Evolutionary conservation across 163 green algal genomes (phyloP), one percentile per base, ranked within the genome.

Genomic region (Scenedesmus sp.): DNA sequence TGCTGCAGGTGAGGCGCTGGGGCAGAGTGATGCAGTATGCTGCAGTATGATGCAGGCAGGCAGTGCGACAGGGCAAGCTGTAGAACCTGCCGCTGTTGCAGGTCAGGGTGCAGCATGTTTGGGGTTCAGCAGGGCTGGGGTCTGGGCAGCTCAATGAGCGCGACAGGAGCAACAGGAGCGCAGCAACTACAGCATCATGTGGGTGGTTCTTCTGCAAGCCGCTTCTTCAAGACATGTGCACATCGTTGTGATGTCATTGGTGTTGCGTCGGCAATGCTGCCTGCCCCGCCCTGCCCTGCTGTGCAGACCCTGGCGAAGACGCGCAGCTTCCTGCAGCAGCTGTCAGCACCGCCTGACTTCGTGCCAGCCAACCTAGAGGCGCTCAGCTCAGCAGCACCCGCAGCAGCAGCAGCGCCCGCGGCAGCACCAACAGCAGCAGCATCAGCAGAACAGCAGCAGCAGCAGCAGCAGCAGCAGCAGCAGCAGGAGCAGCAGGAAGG

Each of bases 351-450:
- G 26, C 87, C 56, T 15, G 87, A 91, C 74, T 86, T 91, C 52
- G 57, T 91, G 76, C 87, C 87, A 23, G 26, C 64, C 54, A 8
- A 86, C 57, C 16, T 91, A 9, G 87, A 91, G 18, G 87, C 55
- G 3, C n/a, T 86, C 18, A 66, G 10, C n/a, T 54, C 83, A 57
- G 83, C 83, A 74, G 81, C 55, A 8, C 54, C 15, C 55, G 20
- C 64, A 82, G 52, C 85, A 90, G 66, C 46, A 84, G 62, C 66
- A 83, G 62, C 26, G 62, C n/a, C 57, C 16, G 34, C 15, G 59
- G 26, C 34, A 12, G 13, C 62, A 20, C 10, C 62, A 70, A 15
- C 10, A 74, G 82, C 82, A 55, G 56, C 57, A 74, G 57, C 26
- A 67, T 46, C 85, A 84, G n/a, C 54, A 2, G 15, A 79, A 16